Evolutionary conservation across 805 yeast genomes (phyloP).

Genomic region (Pichia cabralensis): DNA sequence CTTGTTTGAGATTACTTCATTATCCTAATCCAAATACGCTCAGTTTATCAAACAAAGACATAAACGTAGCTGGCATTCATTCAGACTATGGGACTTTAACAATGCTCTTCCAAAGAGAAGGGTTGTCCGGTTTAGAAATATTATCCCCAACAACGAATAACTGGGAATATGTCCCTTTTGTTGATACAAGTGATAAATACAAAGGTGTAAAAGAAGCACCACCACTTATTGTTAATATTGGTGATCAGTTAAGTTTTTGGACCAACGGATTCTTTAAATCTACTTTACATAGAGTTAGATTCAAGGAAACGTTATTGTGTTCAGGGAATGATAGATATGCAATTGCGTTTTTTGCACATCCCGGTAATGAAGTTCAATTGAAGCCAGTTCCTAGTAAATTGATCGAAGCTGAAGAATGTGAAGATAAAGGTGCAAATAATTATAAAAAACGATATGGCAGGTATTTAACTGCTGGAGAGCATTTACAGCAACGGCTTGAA

Average conservation of each 20-base stretch:
- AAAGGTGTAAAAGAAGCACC: conserved; percentile 38
- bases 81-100: conserved; percentile 78
- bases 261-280: conserved; percentile 67
- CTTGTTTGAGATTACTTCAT: conserved; percentile 60
- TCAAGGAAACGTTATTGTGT: conserved; percentile 41
- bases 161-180: conserved; percentile 66
- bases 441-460: conserved; percentile 29
- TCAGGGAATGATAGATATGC: conserved; percentile 62
- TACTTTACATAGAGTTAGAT: conserved; percentile 64
- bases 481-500: conserved; percentile 51
- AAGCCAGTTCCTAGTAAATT: conserved; percentile 62
- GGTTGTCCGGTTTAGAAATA: conserved; percentile 66
- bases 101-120: conserved; percentile 57
- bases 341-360: conserved; percentile 72
- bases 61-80: conserved; percentile 67
- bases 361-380: conserved; percentile 51
- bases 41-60: conserved; percentile 29
- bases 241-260: conserved; percentile 73
- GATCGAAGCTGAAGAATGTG: conserved; percentile 15
- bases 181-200: conserved; percentile 30
- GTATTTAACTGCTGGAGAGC: conserved; percentile 59
- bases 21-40: conserved; percentile 52
- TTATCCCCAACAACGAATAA: conserved; percentile 40
- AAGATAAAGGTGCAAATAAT: conserved; percentile 28
- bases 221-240: conserved; percentile 72